These are phyloP conservation scores for Yamadazyma olivae DNA, from an alignment of 805 yeast genomes.

Conservation along the genomic window DNA sequence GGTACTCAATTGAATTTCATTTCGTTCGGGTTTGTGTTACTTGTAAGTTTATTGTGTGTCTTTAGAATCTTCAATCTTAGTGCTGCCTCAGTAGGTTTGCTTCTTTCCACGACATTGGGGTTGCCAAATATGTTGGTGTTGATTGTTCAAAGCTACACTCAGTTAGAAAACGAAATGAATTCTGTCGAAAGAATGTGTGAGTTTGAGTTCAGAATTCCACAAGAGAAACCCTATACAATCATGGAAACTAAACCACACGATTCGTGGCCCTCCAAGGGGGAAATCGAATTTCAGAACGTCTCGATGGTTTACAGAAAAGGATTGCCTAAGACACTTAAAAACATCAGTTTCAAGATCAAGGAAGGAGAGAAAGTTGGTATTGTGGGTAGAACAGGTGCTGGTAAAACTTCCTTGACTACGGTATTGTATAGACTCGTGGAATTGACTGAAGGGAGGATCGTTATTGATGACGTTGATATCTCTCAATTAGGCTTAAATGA, in stretches of 20 bases:
- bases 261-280: constrained; percentile 51
- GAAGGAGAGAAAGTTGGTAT: constrained; percentile 74
- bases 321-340: constrained; percentile 54
- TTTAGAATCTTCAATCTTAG: constrained; percentile 28
- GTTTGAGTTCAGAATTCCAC: constrained; percentile 56
- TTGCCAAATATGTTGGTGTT: constrained; percentile 35
- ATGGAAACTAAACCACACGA: constrained; percentile 38
- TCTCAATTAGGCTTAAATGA: constrained; percentile 48
- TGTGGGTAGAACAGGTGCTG: constrained; percentile 91
- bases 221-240: constrained; percentile 60
- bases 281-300: constrained; percentile 47
- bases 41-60: constrained; percentile 32
- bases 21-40: constrained; percentile 25
- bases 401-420: constrained; percentile 64
- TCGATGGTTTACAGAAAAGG: constrained; percentile 56
- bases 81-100: constrained; percentile 36
- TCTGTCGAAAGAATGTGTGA: constrained; percentile 35
- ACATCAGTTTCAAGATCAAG: constrained; percentile 40
- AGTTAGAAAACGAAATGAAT: constrained; percentile 40
- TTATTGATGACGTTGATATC: constrained; percentile 59
- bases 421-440: constrained; percentile 60
- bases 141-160: constrained; percentile 31
- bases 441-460: constrained; percentile 44
- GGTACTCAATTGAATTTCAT: constrained; percentile 30
- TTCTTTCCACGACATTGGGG: constrained; percentile 31